A percentile compares a stretch with the other conserved stretches of the same genome.
phyloP scores from a whole-genome alignment of 164 flowering plant genomes.

The Tinospora cordifolia region DNA sequence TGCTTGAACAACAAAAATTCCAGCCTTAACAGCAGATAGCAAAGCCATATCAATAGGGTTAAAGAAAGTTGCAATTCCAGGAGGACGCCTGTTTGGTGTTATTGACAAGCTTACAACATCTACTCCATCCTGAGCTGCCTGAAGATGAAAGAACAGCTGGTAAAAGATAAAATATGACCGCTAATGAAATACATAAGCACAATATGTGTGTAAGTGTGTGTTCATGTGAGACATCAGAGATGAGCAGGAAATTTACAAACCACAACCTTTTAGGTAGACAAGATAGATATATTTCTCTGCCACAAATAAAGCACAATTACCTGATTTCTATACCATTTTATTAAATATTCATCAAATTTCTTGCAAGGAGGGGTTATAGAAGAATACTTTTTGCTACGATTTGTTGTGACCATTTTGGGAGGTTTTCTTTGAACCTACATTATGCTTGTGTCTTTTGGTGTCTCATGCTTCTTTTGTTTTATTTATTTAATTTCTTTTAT shows the following conservation, averaged over 20 bases:
- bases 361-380: too few species aligned
- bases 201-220: not conserved
- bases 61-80: slow-evolving; percentile 89
- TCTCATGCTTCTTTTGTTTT: too few species aligned
- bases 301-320: not conserved
- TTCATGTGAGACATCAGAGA: not conserved
- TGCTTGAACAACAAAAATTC: slow-evolving; percentile 95
- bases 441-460: too few species aligned
- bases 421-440: too few species aligned
- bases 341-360: not conserved
- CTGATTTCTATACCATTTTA: not conserved
- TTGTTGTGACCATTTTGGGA: too few species aligned
- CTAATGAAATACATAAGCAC: slow-evolving; percentile 2
- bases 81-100: slow-evolving; percentile 96
- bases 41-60: slow-evolving; percentile 97
- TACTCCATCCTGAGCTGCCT: slow-evolving; percentile 99
- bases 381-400: too few species aligned
- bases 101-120: slow-evolving; percentile 89
- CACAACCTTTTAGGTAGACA: not conserved
- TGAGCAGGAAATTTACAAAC: not conserved
- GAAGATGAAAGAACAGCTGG: slow-evolving; percentile 19
- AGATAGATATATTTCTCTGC: not conserved
- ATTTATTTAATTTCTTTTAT: too few species aligned
- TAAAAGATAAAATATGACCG: slow-evolving; percentile 5
- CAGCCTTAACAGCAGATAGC: slow-evolving; percentile 82